Evolutionary conservation across 176 grass and related monocot genomes (phyloP).

Genomic region (Phoenix dactylifera): DNA sequence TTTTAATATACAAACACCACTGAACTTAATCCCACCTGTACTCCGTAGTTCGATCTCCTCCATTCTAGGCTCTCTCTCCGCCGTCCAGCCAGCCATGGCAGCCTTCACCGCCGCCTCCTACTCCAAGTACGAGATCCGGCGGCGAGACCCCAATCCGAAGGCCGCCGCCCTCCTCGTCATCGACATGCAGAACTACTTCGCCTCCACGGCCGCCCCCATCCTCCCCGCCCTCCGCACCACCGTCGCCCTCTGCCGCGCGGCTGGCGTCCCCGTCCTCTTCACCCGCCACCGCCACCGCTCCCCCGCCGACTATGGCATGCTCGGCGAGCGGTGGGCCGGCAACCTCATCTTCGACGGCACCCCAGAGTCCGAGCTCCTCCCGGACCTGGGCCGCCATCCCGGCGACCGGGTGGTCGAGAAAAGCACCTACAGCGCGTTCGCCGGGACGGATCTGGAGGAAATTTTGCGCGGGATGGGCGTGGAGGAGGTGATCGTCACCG

Average conservation of each 20-base stretch:
- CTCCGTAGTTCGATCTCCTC: too few relatives aligned
- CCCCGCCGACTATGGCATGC: slow-evolving; percentile 23
- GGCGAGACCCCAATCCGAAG: slow-evolving; percentile 33
- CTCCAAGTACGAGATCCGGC: slow-evolving; percentile 41
- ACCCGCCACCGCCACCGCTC: slow-evolving; percentile 48
- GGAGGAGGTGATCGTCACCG: slow-evolving; percentile 53
- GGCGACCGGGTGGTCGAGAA: slow-evolving; percentile 51
- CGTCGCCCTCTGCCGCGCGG: slow-evolving; percentile 39
- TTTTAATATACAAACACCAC: too few relatives aligned
- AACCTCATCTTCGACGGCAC: slow-evolving; percentile 49
- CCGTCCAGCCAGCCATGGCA: neutral
- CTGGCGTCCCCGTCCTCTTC: slow-evolving; percentile 36
- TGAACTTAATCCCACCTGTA: too few relatives aligned
- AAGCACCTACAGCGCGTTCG: slow-evolving; percentile 57
- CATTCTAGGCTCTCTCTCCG: too few relatives aligned
- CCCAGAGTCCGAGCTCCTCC: slow-evolving; percentile 43
- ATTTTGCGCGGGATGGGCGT: slow-evolving; percentile 28
- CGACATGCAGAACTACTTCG: slow-evolving; percentile 64
- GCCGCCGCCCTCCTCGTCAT: slow-evolving; percentile 49
- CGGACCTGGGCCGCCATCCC: slow-evolving; percentile 3
- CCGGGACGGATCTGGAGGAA: slow-evolving; percentile 36
- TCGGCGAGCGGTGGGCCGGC: slow-evolving; percentile 52
- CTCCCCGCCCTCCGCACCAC: slow-evolving; percentile 36
- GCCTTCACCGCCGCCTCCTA: neutral
- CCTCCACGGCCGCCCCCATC: slow-evolving; percentile 20